Percentiles rank a stretch among this genome's conserved stretches.
These are phyloP conservation scores for Colletotrichum higginsianum DNA, from an alignment of 2,329 filamentous ascomycete species.

Conservation along the genomic window DNA sequence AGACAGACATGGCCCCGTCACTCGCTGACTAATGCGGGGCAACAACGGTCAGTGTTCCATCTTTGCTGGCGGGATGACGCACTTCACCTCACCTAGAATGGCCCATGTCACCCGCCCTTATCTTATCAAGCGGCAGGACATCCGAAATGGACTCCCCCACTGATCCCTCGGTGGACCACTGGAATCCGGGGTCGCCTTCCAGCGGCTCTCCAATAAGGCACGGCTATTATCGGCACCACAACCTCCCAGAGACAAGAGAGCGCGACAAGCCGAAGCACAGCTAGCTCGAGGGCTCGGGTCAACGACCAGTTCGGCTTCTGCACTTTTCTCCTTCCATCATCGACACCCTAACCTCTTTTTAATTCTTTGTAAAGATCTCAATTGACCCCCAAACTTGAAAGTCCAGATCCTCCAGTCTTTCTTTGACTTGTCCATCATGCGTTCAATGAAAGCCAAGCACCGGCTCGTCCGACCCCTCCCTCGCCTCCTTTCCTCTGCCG, in stretches of 20 bases:
- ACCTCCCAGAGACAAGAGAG: background rate
- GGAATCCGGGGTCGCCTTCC: constrained; percentile 32
- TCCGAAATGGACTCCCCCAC: background rate
- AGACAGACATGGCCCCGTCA: constrained; percentile 6
- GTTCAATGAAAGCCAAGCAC: constrained; percentile 68
- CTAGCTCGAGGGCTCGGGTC: constrained; percentile 38
- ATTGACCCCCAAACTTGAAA: constrained; percentile 2
- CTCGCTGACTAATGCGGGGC: constrained; percentile 41
- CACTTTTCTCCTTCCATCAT: constrained; percentile 9
- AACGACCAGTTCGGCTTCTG: background rate
- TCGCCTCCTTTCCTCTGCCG: constrained; percentile 53
- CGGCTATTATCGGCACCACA: constrained; percentile 41
- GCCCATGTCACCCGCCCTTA: background rate
- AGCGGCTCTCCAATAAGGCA: constrained; percentile 30
- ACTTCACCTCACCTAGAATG: background rate
- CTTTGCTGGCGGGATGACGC: constrained; percentile 29
- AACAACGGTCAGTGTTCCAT: constrained; percentile 2
- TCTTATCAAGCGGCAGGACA: constrained; percentile 23
- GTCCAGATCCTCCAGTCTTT: background rate
- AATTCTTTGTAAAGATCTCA: background rate
- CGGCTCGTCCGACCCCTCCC: constrained; percentile 62
- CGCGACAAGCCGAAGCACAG: constrained; percentile 28
- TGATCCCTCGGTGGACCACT: constrained; percentile 2
- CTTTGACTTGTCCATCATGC: constrained; percentile 58
- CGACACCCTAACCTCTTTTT: background rate